Evolutionary conservation across 495 filamentous ascomycete species (phyloP).

Genomic region (Hypoxylon cercidicola): DNA sequence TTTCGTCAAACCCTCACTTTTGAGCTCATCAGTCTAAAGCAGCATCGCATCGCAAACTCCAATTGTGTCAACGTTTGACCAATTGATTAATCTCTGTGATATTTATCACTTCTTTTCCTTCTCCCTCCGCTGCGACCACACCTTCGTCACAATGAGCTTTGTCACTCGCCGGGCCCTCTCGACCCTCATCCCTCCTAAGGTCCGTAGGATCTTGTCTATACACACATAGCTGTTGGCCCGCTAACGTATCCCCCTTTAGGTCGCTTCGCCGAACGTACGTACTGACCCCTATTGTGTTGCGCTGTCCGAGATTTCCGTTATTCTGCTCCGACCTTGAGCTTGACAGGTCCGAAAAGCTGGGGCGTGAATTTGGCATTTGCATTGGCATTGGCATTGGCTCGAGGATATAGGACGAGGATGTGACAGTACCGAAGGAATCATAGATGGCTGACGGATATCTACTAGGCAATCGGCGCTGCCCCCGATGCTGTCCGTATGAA

Average conservation of each 20-base stretch:
- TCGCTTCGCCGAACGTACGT: constrained; percentile 95
- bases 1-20: constrained; percentile 42
- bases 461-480: constrained; percentile 87
- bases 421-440: neutral
- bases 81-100: constrained; percentile 40
- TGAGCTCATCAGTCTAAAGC: constrained; percentile 43
- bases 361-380: constrained; percentile 2
- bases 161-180: constrained; percentile 89
- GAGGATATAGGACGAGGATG: neutral
- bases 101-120: constrained; percentile 29
- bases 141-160: constrained; percentile 85
- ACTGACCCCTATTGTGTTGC: constrained; percentile 3
- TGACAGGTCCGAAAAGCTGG: constrained; percentile 5
- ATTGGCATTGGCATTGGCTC: no score
- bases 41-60: constrained; percentile 39
- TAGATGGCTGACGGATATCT: constrained; percentile 47
- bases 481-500: constrained; percentile 96
- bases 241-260: constrained; percentile 49
- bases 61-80: constrained; percentile 39
- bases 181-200: constrained; percentile 98
- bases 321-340: constrained; percentile 9
- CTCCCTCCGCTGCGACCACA: constrained; percentile 37
- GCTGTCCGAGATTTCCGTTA: constrained; percentile 3
- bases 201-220: constrained; percentile 55
- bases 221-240: constrained; percentile 5